Conservation (phyloP, 2,329 filamentous ascomycete species). For the Colletotrichum kahawae region DNA sequence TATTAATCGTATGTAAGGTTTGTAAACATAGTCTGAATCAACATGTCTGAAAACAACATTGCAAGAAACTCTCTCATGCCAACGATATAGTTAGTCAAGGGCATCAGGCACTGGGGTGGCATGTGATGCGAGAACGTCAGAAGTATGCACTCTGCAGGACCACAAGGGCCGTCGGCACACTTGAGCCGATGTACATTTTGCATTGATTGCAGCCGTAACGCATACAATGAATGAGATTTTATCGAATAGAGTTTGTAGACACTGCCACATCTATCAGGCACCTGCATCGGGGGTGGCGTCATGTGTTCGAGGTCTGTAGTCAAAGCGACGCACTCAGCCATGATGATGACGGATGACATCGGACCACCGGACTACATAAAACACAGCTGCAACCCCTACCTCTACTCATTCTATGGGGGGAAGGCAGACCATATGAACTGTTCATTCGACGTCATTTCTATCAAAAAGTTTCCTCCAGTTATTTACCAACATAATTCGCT, state of each 20-base stretch:
- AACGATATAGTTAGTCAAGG: accelerated
- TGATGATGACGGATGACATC: background rate
- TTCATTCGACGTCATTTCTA: background rate
- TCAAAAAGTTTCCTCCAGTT: background rate
- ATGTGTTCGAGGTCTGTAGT: background rate
- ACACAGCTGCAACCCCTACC: background rate
- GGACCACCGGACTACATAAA: background rate
- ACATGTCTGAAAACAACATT: accelerated
- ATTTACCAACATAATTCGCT: too few species aligned
- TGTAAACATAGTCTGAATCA: background rate
- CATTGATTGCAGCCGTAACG: background rate
- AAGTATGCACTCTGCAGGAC: background rate
- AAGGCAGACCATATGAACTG: background rate
- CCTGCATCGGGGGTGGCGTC: background rate
- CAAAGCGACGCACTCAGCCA: background rate
- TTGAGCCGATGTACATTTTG: background rate
- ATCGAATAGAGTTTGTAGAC: background rate
- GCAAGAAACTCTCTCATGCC: background rate
- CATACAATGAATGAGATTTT: background rate
- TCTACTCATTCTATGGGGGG: background rate
- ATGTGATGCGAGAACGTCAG: background rate
- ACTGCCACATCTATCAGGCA: background rate
- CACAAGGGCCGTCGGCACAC: background rate
- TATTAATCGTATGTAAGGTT: background rate
- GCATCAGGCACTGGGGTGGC: accelerated